Evolutionary conservation across 768 basidiomycete species (phyloP).

Genomic region (Termitomyces sp.): DNA sequence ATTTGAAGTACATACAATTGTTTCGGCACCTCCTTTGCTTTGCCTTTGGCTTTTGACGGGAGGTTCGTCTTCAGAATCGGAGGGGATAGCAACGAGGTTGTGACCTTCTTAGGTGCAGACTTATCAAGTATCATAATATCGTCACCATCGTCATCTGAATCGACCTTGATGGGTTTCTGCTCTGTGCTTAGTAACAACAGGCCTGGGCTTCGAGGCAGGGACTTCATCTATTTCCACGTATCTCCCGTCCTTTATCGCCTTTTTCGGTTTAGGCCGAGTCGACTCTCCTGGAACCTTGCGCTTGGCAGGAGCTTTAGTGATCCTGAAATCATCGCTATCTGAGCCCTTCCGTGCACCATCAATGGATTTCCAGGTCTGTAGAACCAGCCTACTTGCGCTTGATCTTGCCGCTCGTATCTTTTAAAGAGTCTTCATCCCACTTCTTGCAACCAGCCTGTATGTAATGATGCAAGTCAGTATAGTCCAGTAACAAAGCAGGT

Average conservation of each 20-base stretch:
- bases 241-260: conserved; percentile 21
- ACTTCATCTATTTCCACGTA: conserved; percentile 23
- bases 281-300: conserved; percentile 33
- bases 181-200: conserved; percentile 15
- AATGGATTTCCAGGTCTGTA: conserved; percentile 48
- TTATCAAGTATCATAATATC: conserved; percentile 9
- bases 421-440: conserved; percentile 38
- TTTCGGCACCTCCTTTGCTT: conserved; percentile 10
- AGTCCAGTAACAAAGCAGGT: not conserved
- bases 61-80: conserved; percentile 27
- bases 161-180: conserved; percentile 17
- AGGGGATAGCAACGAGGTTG: conserved; percentile 18
- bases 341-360: conserved; percentile 28
- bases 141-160: conserved; percentile 18
- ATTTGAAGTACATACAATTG: conserved; percentile 1
- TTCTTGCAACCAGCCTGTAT: conserved; percentile 40
- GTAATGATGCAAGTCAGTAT: not conserved
- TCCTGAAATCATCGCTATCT: conserved; percentile 45
- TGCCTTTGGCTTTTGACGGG: conserved; percentile 15
- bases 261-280: conserved; percentile 26
- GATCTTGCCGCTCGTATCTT: conserved; percentile 43
- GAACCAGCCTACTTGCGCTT: conserved; percentile 44
- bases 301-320: conserved; percentile 41
- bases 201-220: conserved; percentile 1
- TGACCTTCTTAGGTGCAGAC: conserved; percentile 14